Evolutionary conservation across 352 stramenopile species (phyloP).

Genomic region (Blastocystis sp.): DNA sequence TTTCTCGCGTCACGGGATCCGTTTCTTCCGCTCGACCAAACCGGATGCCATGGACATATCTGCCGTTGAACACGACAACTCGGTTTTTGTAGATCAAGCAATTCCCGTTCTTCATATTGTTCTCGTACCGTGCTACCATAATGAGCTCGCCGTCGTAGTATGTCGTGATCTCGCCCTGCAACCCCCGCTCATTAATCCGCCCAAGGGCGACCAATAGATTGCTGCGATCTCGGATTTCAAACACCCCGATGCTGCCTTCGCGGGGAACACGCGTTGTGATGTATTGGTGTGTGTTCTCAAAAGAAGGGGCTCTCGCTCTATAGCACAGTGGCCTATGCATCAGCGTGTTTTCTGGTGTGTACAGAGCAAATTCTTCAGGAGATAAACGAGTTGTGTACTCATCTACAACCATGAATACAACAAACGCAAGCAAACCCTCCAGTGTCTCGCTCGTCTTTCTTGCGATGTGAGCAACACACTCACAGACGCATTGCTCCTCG

Average conservation of each 20-base stretch:
- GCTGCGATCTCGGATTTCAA: slow-evolving; percentile 6
- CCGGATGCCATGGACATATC: neutral
- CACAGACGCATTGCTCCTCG: neutral
- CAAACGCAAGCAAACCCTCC: neutral
- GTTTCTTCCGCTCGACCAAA: neutral
- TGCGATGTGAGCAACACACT: neutral
- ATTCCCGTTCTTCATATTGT: slow-evolving; percentile 23
- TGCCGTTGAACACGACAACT: neutral
- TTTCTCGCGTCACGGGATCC: neutral
- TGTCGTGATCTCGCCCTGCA: slow-evolving; percentile 18
- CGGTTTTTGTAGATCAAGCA: neutral
- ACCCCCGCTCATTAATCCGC: neutral
- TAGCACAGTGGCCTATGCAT: neutral
- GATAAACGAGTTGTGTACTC: neutral
- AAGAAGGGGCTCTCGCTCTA: neutral
- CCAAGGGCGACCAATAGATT: neutral
- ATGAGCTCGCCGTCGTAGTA: slow-evolving; percentile 27
- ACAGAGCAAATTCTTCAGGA: neutral
- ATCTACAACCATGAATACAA: neutral
- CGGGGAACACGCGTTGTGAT: neutral
- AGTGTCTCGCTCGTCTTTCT: neutral
- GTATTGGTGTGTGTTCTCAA: neutral
- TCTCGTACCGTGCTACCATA: neutral
- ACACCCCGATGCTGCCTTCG: neutral
- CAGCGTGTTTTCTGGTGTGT: neutral